phyloP scores from a whole-genome alignment of 106 monocot species.

The Acanthochlamys bracteata region DNA sequence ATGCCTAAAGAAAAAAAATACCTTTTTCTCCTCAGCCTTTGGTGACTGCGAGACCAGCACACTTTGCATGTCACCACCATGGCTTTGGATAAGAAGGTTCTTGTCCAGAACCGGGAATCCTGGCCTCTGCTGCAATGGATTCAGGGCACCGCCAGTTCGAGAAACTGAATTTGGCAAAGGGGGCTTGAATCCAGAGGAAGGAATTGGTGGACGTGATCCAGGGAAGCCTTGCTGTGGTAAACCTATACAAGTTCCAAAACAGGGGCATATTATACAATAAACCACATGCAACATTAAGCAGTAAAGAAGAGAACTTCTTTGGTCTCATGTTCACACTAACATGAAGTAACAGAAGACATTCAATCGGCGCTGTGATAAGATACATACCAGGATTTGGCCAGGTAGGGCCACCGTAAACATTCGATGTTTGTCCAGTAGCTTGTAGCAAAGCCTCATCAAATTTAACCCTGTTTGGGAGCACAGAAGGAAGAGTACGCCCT shows the following conservation, averaged over 20 bases:
- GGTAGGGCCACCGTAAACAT: slow-evolving; percentile 32
- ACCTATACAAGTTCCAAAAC: slow-evolving; percentile 22
- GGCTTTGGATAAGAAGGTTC: not conserved
- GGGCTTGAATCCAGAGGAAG: slow-evolving; percentile 36
- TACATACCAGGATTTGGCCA: slow-evolving; percentile 63
- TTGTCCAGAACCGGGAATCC: slow-evolving; percentile 31
- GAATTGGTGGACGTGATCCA: slow-evolving; percentile 29
- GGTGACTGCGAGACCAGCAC: slow-evolving; percentile 20
- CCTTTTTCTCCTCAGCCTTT: slow-evolving; percentile 48
- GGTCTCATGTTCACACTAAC: no score
- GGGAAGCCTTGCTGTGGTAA: slow-evolving; percentile 39
- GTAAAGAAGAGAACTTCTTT: not conserved
- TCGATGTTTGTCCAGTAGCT: slow-evolving; percentile 51
- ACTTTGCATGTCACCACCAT: slow-evolving; percentile 31
- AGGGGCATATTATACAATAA: slow-evolving; percentile 8
- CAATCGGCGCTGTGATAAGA: not conserved
- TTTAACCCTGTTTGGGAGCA: slow-evolving; percentile 58
- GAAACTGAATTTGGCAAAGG: slow-evolving; percentile 36
- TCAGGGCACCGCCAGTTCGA: slow-evolving; percentile 22
- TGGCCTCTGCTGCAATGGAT: slow-evolving; percentile 32
- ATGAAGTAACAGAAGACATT: not conserved
- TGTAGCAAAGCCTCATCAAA: slow-evolving; percentile 73
- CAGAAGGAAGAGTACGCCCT: slow-evolving; percentile 71
- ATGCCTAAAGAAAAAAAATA: slow-evolving; percentile 8
- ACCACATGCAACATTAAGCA: not conserved